Evolutionary conservation across 2,329 filamentous ascomycete species (phyloP).

Genomic region (Byssoonygena ceratinophila): DNA sequence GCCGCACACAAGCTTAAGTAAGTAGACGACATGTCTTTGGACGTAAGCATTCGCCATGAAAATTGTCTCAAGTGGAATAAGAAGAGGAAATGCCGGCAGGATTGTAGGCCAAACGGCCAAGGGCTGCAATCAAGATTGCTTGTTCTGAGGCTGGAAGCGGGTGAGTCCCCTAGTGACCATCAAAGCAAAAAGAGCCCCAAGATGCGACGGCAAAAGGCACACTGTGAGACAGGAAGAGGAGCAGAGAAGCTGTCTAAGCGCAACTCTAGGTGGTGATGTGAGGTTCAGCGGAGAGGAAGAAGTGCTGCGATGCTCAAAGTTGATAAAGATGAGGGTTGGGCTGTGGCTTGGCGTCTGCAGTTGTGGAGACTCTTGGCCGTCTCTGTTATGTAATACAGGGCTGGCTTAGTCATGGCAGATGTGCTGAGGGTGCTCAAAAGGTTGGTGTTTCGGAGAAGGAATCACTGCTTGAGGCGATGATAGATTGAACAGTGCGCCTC

Average conservation of each 20-base stretch:
- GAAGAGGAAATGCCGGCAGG: slow-evolving; percentile 19
- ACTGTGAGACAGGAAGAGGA: not conserved
- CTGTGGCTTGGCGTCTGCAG: not conserved
- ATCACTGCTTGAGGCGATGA: too few relatives aligned
- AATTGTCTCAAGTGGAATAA: slow-evolving; percentile 21
- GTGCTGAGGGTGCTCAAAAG: too few relatives aligned
- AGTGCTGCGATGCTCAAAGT: slow-evolving; percentile 8
- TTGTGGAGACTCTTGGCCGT: slow-evolving; percentile 1
- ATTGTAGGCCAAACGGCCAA: not conserved
- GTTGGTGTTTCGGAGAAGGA: too few relatives aligned
- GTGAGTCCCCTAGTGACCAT: not conserved
- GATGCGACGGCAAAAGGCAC: not conserved
- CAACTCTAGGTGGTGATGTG: not conserved
- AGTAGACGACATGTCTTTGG: slow-evolving; percentile 37
- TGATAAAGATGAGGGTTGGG: slow-evolving; percentile 9
- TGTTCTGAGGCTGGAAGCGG: slow-evolving; percentile 1
- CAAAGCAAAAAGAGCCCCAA: not conserved
- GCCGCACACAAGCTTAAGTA: slow-evolving; percentile 36
- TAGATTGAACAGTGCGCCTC: too few relatives aligned
- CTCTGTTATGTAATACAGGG: slow-evolving; percentile 4
- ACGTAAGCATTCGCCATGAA: slow-evolving; percentile 35
- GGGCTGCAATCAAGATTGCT: not conserved
- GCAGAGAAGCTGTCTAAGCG: not conserved
- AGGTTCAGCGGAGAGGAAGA: not conserved
- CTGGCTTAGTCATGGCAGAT: slow-evolving; percentile 11